phyloP scores from a whole-genome alignment of 805 yeast genomes.

The Candida hispaniensis region DNA sequence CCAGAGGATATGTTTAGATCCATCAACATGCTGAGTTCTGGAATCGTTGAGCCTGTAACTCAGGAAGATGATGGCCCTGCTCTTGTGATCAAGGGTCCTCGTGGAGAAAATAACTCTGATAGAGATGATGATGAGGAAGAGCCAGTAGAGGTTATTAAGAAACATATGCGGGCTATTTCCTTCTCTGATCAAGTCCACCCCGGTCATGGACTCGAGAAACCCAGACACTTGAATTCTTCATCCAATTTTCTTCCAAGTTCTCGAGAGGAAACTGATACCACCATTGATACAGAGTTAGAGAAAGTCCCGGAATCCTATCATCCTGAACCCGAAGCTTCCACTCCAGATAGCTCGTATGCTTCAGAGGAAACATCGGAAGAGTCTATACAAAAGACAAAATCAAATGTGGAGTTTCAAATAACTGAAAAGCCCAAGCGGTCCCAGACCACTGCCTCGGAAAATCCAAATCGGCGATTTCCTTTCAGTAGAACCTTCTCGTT shows the following conservation, averaged over 20 bases:
- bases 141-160: background rate
- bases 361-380: too few relatives aligned
- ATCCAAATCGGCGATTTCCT: too few relatives aligned
- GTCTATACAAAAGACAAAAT: too few relatives aligned
- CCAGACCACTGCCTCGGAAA: too few relatives aligned
- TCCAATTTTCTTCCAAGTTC: background rate
- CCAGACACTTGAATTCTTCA: too few relatives aligned
- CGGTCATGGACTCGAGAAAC: too few relatives aligned
- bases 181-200: slow-evolving; percentile 9
- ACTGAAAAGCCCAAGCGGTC: too few relatives aligned
- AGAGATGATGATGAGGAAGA: slow-evolving; percentile 21
- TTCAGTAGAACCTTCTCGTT: slow-evolving; percentile 4
- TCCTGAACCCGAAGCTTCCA: too few relatives aligned
- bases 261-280: background rate
- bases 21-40: slow-evolving; percentile 50
- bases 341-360: too few relatives aligned
- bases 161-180: slow-evolving; percentile 5
- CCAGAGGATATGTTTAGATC: slow-evolving; percentile 82
- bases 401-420: too few relatives aligned
- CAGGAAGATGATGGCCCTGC: slow-evolving; percentile 64
- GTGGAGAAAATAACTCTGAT: slow-evolving; percentile 41
- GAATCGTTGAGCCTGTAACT: slow-evolving; percentile 8
- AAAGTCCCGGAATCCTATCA: background rate
- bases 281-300: slow-evolving; percentile 1
- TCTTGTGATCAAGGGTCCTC: slow-evolving; percentile 64